Percentiles rank a stretch among this genome's conserved stretches.
phyloP scores from a whole-genome alignment of 1,284 basidiomycete genomes.

The Trametes sp. region DNA sequence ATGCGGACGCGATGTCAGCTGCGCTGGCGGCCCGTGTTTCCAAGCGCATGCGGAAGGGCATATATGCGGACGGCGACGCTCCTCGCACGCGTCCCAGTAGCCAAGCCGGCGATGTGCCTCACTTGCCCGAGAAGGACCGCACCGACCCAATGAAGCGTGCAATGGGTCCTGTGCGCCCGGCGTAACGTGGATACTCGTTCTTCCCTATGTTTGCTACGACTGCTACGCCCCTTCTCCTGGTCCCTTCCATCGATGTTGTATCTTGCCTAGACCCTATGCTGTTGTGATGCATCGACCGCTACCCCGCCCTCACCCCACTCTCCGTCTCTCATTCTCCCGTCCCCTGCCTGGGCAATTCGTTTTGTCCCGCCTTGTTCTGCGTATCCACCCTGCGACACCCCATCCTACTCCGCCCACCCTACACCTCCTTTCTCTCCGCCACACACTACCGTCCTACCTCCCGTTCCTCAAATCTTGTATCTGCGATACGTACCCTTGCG shows the following conservation, averaged over 20 bases:
- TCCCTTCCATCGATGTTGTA: too few species aligned
- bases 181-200: not conserved
- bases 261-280: conserved; percentile 9
- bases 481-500: conserved; percentile 20
- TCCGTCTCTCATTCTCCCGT: not conserved
- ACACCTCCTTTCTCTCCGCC: not conserved
- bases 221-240: not conserved
- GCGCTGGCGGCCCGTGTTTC: conserved; percentile 32
- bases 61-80: conserved; percentile 21
- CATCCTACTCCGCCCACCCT: conserved; percentile 7
- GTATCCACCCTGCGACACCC: conserved; percentile 23
- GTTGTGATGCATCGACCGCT: conserved; percentile 7
- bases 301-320: not conserved
- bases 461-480: not conserved
- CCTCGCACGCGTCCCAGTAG: conserved; percentile 33
- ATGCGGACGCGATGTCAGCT: conserved; percentile 28
- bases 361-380: conserved; percentile 9
- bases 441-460: conserved; percentile 3
- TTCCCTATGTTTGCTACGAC: not conserved
- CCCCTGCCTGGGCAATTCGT: not conserved
- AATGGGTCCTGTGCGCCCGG: conserved; percentile 32
- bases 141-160: conserved; percentile 38
- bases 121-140: conserved; percentile 36
- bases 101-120: conserved; percentile 22
- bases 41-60: conserved; percentile 29